A percentile compares a stretch with the other conserved stretches of the same genome.
Evolutionary conservation across 805 yeast species (phyloP).

Genomic region (Suhomyces faveliae): DNA sequence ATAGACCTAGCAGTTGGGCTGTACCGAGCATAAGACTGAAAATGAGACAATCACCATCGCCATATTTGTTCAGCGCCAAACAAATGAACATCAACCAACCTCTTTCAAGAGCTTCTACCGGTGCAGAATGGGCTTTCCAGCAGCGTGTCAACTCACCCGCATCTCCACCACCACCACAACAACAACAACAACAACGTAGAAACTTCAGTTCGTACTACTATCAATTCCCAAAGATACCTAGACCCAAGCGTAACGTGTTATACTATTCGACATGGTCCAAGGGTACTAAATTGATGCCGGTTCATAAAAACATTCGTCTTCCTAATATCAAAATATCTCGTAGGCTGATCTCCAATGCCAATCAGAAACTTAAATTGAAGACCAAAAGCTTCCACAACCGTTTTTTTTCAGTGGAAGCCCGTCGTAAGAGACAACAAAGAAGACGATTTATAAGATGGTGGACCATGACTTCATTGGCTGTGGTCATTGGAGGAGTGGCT

Average conservation of each 20-base stretch:
- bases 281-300: slow-evolving; percentile 22
- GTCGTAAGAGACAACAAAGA: slow-evolving; percentile 38
- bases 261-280: slow-evolving; percentile 48
- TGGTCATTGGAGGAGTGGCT: slow-evolving; percentile 55
- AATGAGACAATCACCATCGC: slow-evolving; percentile 22
- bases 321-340: slow-evolving; percentile 25
- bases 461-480: slow-evolving; percentile 52
- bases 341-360: slow-evolving; percentile 37
- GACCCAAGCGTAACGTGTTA: slow-evolving; percentile 54
- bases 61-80: slow-evolving; percentile 35
- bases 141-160: slow-evolving; percentile 12
- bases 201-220: slow-evolving; percentile 30
- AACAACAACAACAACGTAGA: slow-evolving; percentile 16
- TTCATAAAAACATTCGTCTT: slow-evolving; percentile 14
- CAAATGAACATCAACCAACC: slow-evolving; percentile 42
- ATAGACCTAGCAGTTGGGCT: slow-evolving; percentile 20
- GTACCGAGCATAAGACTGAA: slow-evolving; percentile 15
- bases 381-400: slow-evolving; percentile 38
- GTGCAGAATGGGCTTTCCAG: slow-evolving; percentile 33
- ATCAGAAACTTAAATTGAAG: slow-evolving; percentile 33
- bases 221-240: slow-evolving; percentile 53
- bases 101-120: slow-evolving; percentile 38
- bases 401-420: slow-evolving; percentile 43
- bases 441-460: slow-evolving; percentile 49
- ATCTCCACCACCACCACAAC: slow-evolving; percentile 8